Evolutionary conservation across 2,329 filamentous ascomycete genomes (phyloP).

Genomic region (Claviceps citrina): DNA sequence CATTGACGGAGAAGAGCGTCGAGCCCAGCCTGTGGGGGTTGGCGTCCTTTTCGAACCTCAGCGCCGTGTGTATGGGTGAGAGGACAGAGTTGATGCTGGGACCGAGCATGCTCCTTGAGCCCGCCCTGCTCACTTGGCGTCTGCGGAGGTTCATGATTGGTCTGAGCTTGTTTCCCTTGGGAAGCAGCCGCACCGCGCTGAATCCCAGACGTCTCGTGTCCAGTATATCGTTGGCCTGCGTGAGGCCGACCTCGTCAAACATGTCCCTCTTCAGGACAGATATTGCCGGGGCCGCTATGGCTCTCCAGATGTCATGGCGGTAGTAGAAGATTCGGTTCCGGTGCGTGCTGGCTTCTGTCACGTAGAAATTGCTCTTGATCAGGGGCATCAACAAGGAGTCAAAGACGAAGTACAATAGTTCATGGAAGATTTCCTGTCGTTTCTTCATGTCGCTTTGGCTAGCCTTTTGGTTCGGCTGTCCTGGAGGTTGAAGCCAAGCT

Average conservation of each 20-base stretch:
- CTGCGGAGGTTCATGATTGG: constrained; percentile 78
- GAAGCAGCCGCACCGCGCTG: constrained; percentile 65
- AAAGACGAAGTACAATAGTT: constrained; percentile 84
- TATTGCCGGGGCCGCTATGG: constrained; percentile 59
- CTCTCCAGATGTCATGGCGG: constrained; percentile 80
- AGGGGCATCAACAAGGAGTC: constrained; percentile 84
- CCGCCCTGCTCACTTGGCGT: constrained; percentile 37
- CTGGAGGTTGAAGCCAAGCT: constrained; percentile 53
- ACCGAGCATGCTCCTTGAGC: constrained; percentile 52
- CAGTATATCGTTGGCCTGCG: constrained; percentile 41
- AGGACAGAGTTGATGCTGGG: constrained; percentile 37
- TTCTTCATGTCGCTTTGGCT: constrained; percentile 60
- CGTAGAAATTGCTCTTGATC: constrained; percentile 76
- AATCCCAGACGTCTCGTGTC: constrained; percentile 53
- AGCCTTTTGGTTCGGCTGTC: constrained; percentile 34
- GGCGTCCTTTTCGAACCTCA: constrained; percentile 57
- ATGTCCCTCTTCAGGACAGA: constrained; percentile 50
- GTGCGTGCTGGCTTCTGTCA: constrained; percentile 75
- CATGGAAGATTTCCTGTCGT: constrained; percentile 61
- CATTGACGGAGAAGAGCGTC: constrained; percentile 64
- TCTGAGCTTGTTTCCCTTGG: constrained; percentile 61
- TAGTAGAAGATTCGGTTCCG: constrained; percentile 82
- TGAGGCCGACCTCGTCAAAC: constrained; percentile 59
- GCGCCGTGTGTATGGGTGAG: constrained; percentile 56
- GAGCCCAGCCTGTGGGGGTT: constrained; percentile 54